These are phyloP conservation scores for Hysterium pulicare DNA, from an alignment of 2,329 filamentous ascomycete species.

Conservation along the genomic window DNA sequence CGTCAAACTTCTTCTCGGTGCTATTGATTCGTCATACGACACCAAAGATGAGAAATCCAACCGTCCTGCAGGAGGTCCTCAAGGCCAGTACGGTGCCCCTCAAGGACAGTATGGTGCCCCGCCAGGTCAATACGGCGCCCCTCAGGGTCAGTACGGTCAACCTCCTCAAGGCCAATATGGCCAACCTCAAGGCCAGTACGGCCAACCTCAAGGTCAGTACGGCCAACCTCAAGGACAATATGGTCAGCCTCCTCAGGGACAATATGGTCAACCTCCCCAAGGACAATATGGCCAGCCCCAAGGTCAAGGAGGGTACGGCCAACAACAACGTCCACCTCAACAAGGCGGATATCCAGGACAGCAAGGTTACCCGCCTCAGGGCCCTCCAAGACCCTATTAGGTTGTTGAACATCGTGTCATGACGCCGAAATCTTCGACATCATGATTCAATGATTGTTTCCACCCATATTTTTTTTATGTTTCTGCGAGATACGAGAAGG, in stretches of 20 bases:
- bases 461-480: no score
- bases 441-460: no score
- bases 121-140: constrained; percentile 7
- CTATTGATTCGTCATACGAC: constrained; percentile 64
- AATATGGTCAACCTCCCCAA: constrained; percentile 12
- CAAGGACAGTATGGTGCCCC: constrained; percentile 14
- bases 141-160: constrained; percentile 17
- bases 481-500: no score
- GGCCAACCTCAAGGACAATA: constrained; percentile 13
- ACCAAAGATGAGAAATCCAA: constrained; percentile 60
- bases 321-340: constrained; percentile 12
- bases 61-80: constrained; percentile 26
- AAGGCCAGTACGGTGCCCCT: constrained; percentile 18
- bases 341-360: constrained; percentile 15
- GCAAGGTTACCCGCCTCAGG: constrained; percentile 10
- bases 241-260: constrained; percentile 11
- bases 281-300: constrained; percentile 21
- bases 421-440: no score
- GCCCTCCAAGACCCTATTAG: no score
- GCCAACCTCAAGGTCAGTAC: constrained; percentile 13
- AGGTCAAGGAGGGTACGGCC: constrained; percentile 16
- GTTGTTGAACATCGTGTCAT: no score
- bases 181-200: constrained; percentile 11
- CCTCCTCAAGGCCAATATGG: constrained; percentile 17
- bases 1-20: constrained; percentile 64